These are phyloP conservation scores for Crucihimalaya himalaica DNA, from an alignment of 345 rosid genomes.

Conservation along the genomic window DNA sequence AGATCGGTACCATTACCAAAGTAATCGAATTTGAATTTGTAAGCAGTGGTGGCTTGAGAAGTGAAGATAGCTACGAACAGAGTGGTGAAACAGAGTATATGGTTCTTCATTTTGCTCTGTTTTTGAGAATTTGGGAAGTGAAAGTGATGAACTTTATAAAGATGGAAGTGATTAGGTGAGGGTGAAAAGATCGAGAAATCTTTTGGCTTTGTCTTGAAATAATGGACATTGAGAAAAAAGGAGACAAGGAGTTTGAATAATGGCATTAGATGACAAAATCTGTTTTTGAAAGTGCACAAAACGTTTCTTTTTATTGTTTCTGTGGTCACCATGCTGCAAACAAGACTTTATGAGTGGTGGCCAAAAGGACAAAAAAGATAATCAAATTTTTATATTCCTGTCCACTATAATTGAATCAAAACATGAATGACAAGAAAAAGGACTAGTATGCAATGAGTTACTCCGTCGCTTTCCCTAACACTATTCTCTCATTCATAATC, in stretches of 20 bases:
- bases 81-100: constrained; percentile 18
- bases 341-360: background rate
- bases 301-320: background rate
- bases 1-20: constrained; percentile 27
- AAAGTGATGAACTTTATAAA: constrained; percentile 20
- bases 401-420: background rate
- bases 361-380: background rate
- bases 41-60: constrained; percentile 14
- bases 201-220: background rate
- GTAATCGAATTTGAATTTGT: constrained; percentile 30
- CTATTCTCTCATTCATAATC: background rate
- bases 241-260: background rate
- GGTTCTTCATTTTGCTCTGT: constrained; percentile 10
- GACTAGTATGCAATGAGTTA: background rate
- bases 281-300: background rate
- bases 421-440: background rate
- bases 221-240: background rate
- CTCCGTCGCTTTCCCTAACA: background rate
- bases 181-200: constrained; percentile 12
- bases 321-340: background rate
- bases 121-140: background rate
- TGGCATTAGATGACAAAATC: constrained; percentile 19
- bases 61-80: constrained; percentile 8
- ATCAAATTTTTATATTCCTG: too few relatives aligned
- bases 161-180: background rate